These are phyloP conservation scores for Asterionellopsis glacialis DNA, from an alignment of 108 stramenopile genomes.

Conservation along the genomic window DNA sequence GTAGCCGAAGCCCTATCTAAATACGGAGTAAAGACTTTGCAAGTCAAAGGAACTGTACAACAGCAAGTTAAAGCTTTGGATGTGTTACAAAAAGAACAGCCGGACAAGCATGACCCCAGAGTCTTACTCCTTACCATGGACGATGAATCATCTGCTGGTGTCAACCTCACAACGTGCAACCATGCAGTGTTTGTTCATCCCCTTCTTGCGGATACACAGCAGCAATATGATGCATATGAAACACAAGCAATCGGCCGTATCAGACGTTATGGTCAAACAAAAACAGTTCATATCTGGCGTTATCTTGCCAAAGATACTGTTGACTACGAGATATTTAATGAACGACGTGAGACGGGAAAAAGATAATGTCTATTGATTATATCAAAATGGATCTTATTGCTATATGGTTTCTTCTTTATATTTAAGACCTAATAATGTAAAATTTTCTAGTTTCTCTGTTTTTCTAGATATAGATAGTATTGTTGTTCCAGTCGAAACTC, in stretches of 20 bases:
- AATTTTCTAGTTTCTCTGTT: no score
- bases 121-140: slow-evolving; percentile 33
- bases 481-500: no score
- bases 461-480: no score
- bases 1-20: slow-evolving; percentile 18
- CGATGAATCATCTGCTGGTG: slow-evolving; percentile 28
- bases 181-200: slow-evolving; percentile 49
- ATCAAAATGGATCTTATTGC: no score
- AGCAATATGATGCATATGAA: slow-evolving; percentile 30
- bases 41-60: slow-evolving; percentile 29
- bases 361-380: no score
- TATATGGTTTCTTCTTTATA: no score
- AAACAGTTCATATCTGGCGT: slow-evolving; percentile 27
- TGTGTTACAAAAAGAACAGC: slow-evolving; percentile 30
- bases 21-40: slow-evolving; percentile 13
- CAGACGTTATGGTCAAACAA: slow-evolving; percentile 29
- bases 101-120: slow-evolving; percentile 18
- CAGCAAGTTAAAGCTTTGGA: slow-evolving; percentile 17
- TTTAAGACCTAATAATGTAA: no score
- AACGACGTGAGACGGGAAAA: slow-evolving; percentile 4
- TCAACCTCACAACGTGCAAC: slow-evolving; percentile 33
- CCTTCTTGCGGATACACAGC: slow-evolving; percentile 22
- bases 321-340: slow-evolving; percentile 28
- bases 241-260: slow-evolving; percentile 46
- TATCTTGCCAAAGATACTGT: slow-evolving; percentile 29